Evolutionary conservation across 2,329 filamentous ascomycete genomes (phyloP), one percentile per base, ranked within the genome.

Genomic region (Teratosphaeria gauchensis): DNA sequence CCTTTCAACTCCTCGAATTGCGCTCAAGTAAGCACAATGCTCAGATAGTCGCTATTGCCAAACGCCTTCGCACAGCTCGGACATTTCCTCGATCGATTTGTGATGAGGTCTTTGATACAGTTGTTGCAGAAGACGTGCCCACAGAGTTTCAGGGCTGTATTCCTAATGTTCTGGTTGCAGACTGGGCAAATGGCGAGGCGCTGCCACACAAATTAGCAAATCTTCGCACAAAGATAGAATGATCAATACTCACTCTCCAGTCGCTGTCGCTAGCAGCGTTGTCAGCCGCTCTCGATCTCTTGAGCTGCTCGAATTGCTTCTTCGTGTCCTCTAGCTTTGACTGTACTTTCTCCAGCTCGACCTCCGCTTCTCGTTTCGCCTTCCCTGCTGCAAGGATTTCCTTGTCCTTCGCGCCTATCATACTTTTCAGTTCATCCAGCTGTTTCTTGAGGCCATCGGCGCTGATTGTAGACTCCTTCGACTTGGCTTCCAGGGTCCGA

Each of bases 51-150:
- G 74, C 88, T 88, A 72, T 85, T 88, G 68, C 95, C 92, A 72
- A 99, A 99, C 3, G 90, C 85, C 74, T 88, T 89, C 68, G 88
- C 90, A 79, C 95, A 99, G 66, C 90, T 92, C 2, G 94, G 94
- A 70, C 94, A 99, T 74, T 97, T 97, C 65, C 94, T 84, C 76
- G 92, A 92, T 38, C 94, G 88, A 69, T 94, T 95, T 53, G 84
- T 85, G 62, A 96, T 85, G 59, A 94, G 86, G 69, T 95, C 88
- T 64, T 96, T 90, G 28, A 97, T 88, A 71, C 94, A 99, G 54
- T 85, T 82, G 69, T 87, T 86, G 81, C 94, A 99, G 74, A 97
- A 96, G 54, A 95, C 84, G 73, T 99, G 94, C 1, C 94, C 94
- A 73, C 94, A 99, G 0, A 89, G 91, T 76, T 94, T 95, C 72